A percentile compares a stretch with the other conserved stretches of the same genome.
Evolutionary conservation across 2,329 filamentous ascomycete species (phyloP).

Genomic region (Fusarium sp.): DNA sequence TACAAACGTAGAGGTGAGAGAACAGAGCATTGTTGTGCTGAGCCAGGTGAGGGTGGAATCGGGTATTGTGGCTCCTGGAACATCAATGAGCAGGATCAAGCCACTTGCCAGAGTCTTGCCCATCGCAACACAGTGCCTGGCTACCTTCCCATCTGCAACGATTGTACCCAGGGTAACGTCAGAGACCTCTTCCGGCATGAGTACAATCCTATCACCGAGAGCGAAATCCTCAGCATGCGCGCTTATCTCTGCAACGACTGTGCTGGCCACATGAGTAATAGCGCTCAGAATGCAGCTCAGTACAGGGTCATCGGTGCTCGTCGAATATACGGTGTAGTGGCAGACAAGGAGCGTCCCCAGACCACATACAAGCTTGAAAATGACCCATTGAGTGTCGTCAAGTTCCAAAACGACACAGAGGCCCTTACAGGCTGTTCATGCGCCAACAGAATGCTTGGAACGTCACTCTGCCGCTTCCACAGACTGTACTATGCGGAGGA

Average conservation of each 20-base stretch:
- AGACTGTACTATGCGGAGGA: slow-evolving; percentile 49
- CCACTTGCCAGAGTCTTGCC: slow-evolving; percentile 34
- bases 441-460: slow-evolving; percentile 52
- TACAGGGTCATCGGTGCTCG: slow-evolving; percentile 31
- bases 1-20: background rate
- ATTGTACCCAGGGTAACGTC: slow-evolving; percentile 47
- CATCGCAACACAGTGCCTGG: slow-evolving; percentile 30
- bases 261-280: slow-evolving; percentile 21
- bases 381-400: slow-evolving; percentile 2
- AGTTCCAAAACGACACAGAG: slow-evolving; percentile 22
- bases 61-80: slow-evolving; percentile 24
- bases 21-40: slow-evolving; percentile 23
- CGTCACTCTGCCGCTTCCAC: slow-evolving; percentile 54
- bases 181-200: slow-evolving; percentile 30
- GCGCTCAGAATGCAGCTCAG: background rate
- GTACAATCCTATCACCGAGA: slow-evolving; percentile 20
- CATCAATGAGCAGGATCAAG: slow-evolving; percentile 11
- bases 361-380: slow-evolving; percentile 7
- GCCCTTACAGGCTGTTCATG: slow-evolving; percentile 57
- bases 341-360: background rate
- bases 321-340: slow-evolving; percentile 48
- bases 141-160: slow-evolving; percentile 39
- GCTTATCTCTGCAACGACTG: slow-evolving; percentile 55
- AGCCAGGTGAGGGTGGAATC: slow-evolving; percentile 30
- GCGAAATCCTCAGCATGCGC: slow-evolving; percentile 52